These are phyloP conservation scores for Caloboletus firmus DNA, from an alignment of 1,284 basidiomycete genomes.

Conservation along the genomic window DNA sequence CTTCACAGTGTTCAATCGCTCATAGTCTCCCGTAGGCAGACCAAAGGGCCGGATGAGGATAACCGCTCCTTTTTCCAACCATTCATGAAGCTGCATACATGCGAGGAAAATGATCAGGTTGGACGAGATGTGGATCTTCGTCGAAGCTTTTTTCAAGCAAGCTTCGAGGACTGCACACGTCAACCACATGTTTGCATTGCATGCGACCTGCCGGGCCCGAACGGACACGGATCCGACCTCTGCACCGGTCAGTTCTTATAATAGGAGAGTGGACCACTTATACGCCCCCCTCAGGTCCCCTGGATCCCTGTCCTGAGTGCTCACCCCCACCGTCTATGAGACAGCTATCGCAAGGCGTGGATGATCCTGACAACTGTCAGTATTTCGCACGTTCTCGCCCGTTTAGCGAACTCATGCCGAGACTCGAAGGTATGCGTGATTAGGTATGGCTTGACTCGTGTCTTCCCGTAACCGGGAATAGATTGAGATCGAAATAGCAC, in stretches of 20 bases:
- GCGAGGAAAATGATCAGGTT: not conserved
- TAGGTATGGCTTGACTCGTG: not conserved
- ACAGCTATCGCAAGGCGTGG: not conserved
- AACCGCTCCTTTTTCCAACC: not conserved
- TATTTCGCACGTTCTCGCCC: not conserved
- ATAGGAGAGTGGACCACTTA: not conserved
- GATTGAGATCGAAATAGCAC: not conserved
- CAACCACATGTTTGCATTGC: not conserved
- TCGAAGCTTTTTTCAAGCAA: slow-evolving; percentile 1
- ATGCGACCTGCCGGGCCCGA: not conserved
- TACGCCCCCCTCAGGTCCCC: not conserved
- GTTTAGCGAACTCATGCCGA: not conserved
- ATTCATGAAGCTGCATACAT: not conserved
- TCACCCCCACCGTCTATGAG: not conserved
- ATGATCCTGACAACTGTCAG: not conserved
- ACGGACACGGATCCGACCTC: not conserved
- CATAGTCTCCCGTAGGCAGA: not conserved
- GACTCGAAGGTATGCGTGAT: not conserved
- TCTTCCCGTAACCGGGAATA: not conserved
- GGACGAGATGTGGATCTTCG: not conserved
- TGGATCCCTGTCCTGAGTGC: no score
- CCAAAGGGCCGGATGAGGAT: not conserved
- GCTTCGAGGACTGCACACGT: not conserved
- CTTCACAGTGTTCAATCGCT: not conserved
- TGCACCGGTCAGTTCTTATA: not conserved